Percentiles rank a stretch among this genome's conserved stretches.
Evolutionary conservation across 1,284 basidiomycete genomes (phyloP).

Genomic region (Peniophora sp.): DNA sequence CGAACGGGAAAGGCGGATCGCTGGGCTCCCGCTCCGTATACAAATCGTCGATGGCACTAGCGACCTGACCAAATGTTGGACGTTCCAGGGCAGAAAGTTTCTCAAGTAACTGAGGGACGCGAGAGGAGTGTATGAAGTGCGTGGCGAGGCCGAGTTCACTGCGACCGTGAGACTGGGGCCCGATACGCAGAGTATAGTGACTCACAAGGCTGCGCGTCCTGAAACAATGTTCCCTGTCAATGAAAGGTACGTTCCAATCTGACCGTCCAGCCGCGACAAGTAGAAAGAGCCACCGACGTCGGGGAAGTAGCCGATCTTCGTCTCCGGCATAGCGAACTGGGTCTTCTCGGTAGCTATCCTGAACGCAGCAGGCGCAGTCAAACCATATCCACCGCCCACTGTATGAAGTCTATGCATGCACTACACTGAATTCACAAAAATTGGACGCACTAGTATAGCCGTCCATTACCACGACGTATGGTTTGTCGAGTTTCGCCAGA

Average conservation of each 20-base stretch:
- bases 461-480: constrained; percentile 87
- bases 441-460: constrained; percentile 76
- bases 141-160: constrained; percentile 89
- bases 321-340: constrained; percentile 94
- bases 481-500: constrained; percentile 74
- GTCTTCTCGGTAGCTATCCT: constrained; percentile 94
- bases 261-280: constrained; percentile 85
- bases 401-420: constrained; percentile 7
- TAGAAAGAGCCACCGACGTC: constrained; percentile 93
- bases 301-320: constrained; percentile 84
- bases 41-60: constrained; percentile 62
- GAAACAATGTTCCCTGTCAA: constrained; percentile 71
- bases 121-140: constrained; percentile 76
- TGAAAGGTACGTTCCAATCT: constrained; percentile 90
- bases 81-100: constrained; percentile 54
- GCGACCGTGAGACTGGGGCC: constrained; percentile 6
- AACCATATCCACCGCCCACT: constrained; percentile 97
- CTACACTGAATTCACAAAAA: constrained; percentile 1
- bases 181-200: constrained; percentile 12
- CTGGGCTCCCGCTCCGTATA: constrained; percentile 49
- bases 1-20: constrained; percentile 49
- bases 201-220: constrained; percentile 82
- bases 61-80: constrained; percentile 39
- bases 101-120: constrained; percentile 62
- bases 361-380: constrained; percentile 84